Evolutionary conservation across 2,329 filamentous ascomycete genomes (phyloP).

Genomic region (Aspergillus flavus): DNA sequence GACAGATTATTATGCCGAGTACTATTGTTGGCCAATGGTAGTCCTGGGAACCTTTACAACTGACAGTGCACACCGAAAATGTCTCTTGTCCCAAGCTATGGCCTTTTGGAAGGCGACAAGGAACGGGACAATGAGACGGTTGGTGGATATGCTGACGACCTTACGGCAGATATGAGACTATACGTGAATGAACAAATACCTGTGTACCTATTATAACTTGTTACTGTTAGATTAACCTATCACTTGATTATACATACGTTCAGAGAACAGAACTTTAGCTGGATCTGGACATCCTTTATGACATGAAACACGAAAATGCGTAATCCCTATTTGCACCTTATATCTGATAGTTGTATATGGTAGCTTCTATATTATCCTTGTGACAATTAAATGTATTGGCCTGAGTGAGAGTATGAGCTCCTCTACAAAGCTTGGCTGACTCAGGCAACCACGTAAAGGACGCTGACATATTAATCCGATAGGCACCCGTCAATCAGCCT

Average conservation of each 20-base stretch:
- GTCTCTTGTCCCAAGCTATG: conserved; percentile 19
- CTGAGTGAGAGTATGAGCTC: too few relatives aligned
- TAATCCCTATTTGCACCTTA: too few relatives aligned
- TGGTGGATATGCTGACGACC: conserved; percentile 20
- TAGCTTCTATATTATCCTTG: too few relatives aligned
- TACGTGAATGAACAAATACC: neutral
- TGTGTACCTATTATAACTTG: neutral
- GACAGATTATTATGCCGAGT: conserved; percentile 30
- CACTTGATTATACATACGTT: neutral
- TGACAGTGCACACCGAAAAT: conserved; percentile 9
- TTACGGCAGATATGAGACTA: neutral
- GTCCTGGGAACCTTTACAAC: conserved; percentile 20
- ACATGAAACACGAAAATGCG: fast-evolving
- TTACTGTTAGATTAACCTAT: neutral
- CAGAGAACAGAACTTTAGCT: neutral
- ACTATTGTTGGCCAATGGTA: conserved; percentile 30
- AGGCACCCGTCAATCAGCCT: too few relatives aligned
- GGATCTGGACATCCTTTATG: neutral
- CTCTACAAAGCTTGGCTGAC: too few relatives aligned
- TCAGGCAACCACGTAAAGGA: too few relatives aligned
- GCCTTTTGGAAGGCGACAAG: conserved; percentile 26
- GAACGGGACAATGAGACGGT: conserved; percentile 27
- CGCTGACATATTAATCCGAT: too few relatives aligned
- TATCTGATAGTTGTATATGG: too few relatives aligned
- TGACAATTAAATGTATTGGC: too few relatives aligned